phyloP scores from a whole-genome alignment of 306 rosid species.

The Begonia loranthoides region DNA sequence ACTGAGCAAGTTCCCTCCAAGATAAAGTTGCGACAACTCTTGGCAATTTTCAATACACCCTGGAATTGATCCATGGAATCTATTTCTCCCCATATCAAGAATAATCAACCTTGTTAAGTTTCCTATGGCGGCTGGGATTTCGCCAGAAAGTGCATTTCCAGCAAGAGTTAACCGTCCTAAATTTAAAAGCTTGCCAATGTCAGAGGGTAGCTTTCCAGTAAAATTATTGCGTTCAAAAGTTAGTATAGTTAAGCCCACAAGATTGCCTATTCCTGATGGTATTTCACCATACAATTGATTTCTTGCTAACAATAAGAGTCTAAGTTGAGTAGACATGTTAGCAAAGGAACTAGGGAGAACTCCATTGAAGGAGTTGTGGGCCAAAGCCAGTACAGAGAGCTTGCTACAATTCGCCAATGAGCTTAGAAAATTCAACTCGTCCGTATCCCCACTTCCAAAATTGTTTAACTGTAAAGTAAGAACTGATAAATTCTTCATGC shows the following conservation, averaged over 20 bases:
- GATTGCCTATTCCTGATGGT: background rate
- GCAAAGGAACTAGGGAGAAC: background rate
- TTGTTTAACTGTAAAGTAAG: background rate
- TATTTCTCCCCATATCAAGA: conserved; percentile 9
- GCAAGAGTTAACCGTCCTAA: conserved; percentile 4
- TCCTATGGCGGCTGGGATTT: conserved; percentile 11
- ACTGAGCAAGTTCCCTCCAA: conserved; percentile 11
- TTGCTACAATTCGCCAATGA: background rate
- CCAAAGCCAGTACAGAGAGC: background rate
- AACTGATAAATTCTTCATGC: background rate
- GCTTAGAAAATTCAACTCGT: too few relatives aligned
- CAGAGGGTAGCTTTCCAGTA: background rate
- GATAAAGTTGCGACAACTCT: conserved; percentile 6
- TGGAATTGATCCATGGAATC: conserved; percentile 16
- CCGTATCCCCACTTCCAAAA: background rate
- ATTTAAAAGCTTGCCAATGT: background rate
- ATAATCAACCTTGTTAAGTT: background rate
- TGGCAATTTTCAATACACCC: too few relatives aligned
- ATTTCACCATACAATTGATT: background rate
- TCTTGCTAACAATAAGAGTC: too few relatives aligned
- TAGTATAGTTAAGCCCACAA: background rate
- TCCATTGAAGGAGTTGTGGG: background rate
- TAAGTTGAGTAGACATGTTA: background rate
- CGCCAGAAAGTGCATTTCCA: conserved; percentile 12
- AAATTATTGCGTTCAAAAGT: background rate